Evolutionary conservation across 805 yeast species (phyloP).

Genomic region (Gaillardinia entomophila): DNA sequence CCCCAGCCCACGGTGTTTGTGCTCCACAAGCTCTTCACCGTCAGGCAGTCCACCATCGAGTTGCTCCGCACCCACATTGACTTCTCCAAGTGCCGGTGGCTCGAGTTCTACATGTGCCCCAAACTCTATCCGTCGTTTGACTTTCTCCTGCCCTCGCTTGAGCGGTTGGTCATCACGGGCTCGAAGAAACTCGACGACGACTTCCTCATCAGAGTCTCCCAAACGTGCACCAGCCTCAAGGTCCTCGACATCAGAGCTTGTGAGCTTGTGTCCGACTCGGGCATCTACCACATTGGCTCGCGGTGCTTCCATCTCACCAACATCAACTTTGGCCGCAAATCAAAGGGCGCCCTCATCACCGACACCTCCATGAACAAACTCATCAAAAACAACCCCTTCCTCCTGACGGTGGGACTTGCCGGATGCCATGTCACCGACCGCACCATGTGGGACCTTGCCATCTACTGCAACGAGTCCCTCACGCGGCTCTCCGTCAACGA

Average conservation of each 20-base stretch:
- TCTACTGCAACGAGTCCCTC: conserved; percentile 40
- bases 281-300: conserved; percentile 61
- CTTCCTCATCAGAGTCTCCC: conserved; percentile 47
- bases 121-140: conserved; percentile 47
- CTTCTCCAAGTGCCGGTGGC: conserved; percentile 52
- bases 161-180: conserved; percentile 64
- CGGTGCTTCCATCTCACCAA: conserved; percentile 51
- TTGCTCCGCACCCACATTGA: conserved; percentile 32
- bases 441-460: conserved; percentile 74
- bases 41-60: conserved; percentile 51
- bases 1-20: conserved; percentile 43
- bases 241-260: conserved; percentile 80
- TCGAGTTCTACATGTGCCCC: conserved; percentile 84
- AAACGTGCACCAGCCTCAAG: conserved; percentile 52
- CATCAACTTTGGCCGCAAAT: conserved; percentile 79
- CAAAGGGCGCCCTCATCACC: conserved; percentile 60
- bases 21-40: conserved; percentile 57
- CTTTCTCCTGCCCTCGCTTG: conserved; percentile 24
- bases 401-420: conserved; percentile 77
- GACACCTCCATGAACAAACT: conserved; percentile 61
- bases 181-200: conserved; percentile 56
- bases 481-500: conserved; percentile 71
- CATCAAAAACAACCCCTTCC: conserved; percentile 44
- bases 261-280: conserved; percentile 68
- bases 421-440: conserved; percentile 80